A percentile compares a stretch with the other conserved stretches of the same genome.
Conservation (phyloP, 2,329 filamentous ascomycete genomes). For the Penicillium paneum region DNA sequence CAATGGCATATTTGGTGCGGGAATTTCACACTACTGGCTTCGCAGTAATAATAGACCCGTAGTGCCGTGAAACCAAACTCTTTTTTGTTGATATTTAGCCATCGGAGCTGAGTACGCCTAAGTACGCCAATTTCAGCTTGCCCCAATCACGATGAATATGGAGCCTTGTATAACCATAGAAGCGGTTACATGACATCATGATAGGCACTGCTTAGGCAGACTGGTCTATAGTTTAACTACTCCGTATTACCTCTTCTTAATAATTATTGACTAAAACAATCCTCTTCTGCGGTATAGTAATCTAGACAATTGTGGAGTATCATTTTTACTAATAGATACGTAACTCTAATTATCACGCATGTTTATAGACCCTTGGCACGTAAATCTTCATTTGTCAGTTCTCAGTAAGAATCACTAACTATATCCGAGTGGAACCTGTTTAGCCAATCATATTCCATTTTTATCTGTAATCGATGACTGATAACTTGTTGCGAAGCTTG, state of each 20-base stretch:
- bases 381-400: constrained; percentile 32
- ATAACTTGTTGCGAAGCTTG: constrained; percentile 13
- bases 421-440: constrained; percentile 11
- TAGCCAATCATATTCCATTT: constrained; percentile 12
- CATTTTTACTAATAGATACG: not conserved
- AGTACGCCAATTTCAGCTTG: not conserved
- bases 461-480: constrained; percentile 31
- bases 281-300: not conserved
- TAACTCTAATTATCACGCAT: not conserved
- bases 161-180: not conserved
- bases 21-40: too few species aligned
- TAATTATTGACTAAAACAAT: not conserved
- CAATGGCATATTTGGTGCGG: not conserved
- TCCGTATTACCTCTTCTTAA: too few species aligned
- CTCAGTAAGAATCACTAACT: constrained; percentile 34
- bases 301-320: not conserved
- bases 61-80: not conserved
- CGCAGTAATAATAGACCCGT: not conserved
- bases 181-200: constrained; percentile 2
- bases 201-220: not conserved
- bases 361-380: not conserved
- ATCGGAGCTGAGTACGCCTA: not conserved
- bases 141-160: not conserved
- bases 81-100: not conserved
- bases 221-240: not conserved